Base-by-base conservation (phyloP, 2,329 filamentous ascomycete genomes). In the Sporothrix protearum region DNA sequence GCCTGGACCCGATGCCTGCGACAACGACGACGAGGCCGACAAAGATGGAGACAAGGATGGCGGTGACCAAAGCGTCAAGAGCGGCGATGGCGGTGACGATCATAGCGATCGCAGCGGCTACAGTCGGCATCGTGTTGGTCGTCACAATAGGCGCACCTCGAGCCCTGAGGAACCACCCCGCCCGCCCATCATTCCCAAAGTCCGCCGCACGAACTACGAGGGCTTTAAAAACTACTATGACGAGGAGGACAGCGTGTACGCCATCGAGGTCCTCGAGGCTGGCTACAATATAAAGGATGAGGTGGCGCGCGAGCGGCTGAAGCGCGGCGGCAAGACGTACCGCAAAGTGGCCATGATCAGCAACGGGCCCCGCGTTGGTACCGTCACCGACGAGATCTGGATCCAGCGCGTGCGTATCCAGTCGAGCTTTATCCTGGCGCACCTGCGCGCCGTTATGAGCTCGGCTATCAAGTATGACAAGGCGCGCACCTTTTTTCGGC, bases 341-440 rank as follows among this genome's bases (percentile, higher is more conserved):
- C 33, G 53, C 16, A 28, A 25, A 12, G 16, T 7, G 19, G 22
- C 68, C 16, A 22, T 33, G 5, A 61, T 61, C 42, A 61, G 39
- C 8, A 30, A 25, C 9, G 5, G 5, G 6, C 16, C 45, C 2
- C 39, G 53, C 47, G 22, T 28, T 16, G 66, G 55, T 1, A 69
- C 42, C 16, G 45, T 42, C 10, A 69, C 71, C 3, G 66, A 69
- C 61, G 2, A 69, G 73, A 3, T 73, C 75, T 10, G 77, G 68
- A 80, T 81, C 5, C 77, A 80, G 67, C 78, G 80, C 5, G 77
- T 83, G 63, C 80, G 82, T 9, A 80, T 83, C 66, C 80, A 83
- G 73, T 83, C 82, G 1, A 79, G 79, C 57, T 78, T 80, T 2
- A 75, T 83, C 2, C 77, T 83, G 0, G 81, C 80, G 3, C 80